Base-by-base conservation (phyloP, 2,329 filamentous ascomycete genomes). In the Epicoccum nigrum region DNA sequence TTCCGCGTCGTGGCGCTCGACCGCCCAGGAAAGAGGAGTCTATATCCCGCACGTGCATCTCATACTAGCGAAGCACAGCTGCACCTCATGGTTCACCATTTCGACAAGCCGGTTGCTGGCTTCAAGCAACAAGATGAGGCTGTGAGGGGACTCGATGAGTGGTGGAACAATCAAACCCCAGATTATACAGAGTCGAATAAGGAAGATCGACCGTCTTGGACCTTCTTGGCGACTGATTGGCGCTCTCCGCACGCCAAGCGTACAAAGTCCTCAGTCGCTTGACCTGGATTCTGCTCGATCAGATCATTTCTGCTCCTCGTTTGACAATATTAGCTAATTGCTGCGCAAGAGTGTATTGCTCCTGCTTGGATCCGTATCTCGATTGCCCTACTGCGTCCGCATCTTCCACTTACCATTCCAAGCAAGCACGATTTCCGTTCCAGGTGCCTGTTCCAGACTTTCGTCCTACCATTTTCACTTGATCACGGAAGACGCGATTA, bases 101-200 rank as follows among this genome's bases (percentile, higher is more conserved):
- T 31, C 42, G 41, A 48, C 35, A 39, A 45, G 35, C 43, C 46
- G 31, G 38, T 27, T 48, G 16, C n/a, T 53, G 37, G 48, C 49
- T 42, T 46, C 51, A 31, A 49, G 49, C 46, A 27, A 42, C 39
- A 7, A 54, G 40, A 54, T 34, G 42, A 51, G 23, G 41, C 45
- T 56, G 56, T 30, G 15, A 17, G 12, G 21, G 12, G 15, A 52
- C 13, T 21, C 39, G 43, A 31, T 62, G 38, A 62, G 57, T 63
- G 60, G 60, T 63, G 60, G 60, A 62, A 60, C 30, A 60, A 57
- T 47, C 41, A 16, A 33, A 45, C 54, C 55, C 55, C 55, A 58
- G 53, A 56, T 59, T 57, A 41, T 47, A 43, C 47, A 53, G 45
- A 44, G 45, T 48, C 35, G 51, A 49, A 52, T 38, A 41, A 27